Base-by-base conservation (phyloP, 768 basidiomycete genomes). In the Psilocybe azurescens region DNA sequence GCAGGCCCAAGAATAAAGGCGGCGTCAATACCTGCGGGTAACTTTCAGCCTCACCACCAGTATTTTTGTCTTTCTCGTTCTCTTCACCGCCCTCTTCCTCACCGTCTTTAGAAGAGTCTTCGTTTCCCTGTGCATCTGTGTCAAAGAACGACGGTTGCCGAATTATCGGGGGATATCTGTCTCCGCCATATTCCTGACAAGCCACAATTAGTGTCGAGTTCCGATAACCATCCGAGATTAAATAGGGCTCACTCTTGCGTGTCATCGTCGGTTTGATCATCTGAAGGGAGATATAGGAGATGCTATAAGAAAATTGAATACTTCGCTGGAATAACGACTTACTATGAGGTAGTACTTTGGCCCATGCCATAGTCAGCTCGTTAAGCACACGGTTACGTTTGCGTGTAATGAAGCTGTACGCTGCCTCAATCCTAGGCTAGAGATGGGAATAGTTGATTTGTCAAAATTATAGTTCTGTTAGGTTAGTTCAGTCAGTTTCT, bases 1-100 rank as follows among this genome's bases (percentile, higher is more conserved):
- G 69, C 56, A 79, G 58, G 3, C 78, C 78, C 14, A 79, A 64
- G 53, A 75, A 73, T 6, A 76, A 54, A 30, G 70, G 63, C 30
- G 36, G 53, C 14, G 60, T 30, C 5, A n/a, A 4, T 5, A 44
- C 41, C 14, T 13, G 8, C 14, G n/a, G 6, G 14, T 44, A 9
- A 13, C 41, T n/a, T 44, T 16, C 41, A n/a, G 5, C 7, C 14
- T 13, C 41, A 44, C 11, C 41, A 5, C n/a, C 41, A 11, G 41
- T 11, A 5, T 44, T 44, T 6, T 44, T 11, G n/a, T 44, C 41
- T 14, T 44, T n/a, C 4, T 44, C n/a, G n/a, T 14, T 44, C 41
- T 44, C 41, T 44, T 33, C 33, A 33, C 33, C 33, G 9, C 9
- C 33, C 5, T 33, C 33, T 33, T 33, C 33, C 5, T 9, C 33